These are phyloP conservation scores for Camelina neglecta DNA, from an alignment of 345 rosid species.

Conservation along the genomic window DNA sequence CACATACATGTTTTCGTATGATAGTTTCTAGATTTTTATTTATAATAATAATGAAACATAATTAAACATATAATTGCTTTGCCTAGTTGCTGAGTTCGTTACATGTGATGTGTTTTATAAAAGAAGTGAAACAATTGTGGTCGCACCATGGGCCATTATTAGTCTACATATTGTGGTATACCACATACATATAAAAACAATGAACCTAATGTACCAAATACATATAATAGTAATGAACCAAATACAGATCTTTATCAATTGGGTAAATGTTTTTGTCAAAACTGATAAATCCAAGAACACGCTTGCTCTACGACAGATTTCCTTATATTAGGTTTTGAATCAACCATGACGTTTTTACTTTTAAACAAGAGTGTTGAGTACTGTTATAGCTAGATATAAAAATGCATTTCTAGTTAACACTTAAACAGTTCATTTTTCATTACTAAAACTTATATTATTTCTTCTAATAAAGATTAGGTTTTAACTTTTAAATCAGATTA, in stretches of 20 bases:
- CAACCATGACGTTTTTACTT: not conserved
- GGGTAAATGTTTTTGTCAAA: not conserved
- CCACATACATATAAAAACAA: conserved; percentile 9
- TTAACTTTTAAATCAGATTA: too few relatives aligned
- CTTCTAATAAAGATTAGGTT: too few relatives aligned
- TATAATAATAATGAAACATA: conserved; percentile 14
- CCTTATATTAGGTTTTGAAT: conserved; percentile 8
- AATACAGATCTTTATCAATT: not conserved
- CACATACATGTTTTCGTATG: conserved; percentile 37
- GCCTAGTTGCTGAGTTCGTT: conserved; percentile 26
- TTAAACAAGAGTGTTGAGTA: too few relatives aligned
- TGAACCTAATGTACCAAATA: not conserved
- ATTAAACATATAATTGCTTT: conserved; percentile 25
- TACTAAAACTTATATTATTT: too few relatives aligned
- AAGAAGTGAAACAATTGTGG: conserved; percentile 35
- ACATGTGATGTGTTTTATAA: conserved; percentile 40
- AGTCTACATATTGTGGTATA: conserved; percentile 12
- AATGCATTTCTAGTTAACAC: too few relatives aligned
- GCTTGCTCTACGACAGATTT: conserved; percentile 9
- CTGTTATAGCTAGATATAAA: too few relatives aligned
- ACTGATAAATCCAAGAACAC: conserved; percentile 11
- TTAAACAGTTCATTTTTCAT: too few relatives aligned
- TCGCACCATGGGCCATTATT: conserved; percentile 28
- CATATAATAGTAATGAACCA: too few relatives aligned
- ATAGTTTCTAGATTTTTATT: conserved; percentile 4